Conservation (phyloP, 176 grass and related monocot species). For the Lolium multiflorum region DNA sequence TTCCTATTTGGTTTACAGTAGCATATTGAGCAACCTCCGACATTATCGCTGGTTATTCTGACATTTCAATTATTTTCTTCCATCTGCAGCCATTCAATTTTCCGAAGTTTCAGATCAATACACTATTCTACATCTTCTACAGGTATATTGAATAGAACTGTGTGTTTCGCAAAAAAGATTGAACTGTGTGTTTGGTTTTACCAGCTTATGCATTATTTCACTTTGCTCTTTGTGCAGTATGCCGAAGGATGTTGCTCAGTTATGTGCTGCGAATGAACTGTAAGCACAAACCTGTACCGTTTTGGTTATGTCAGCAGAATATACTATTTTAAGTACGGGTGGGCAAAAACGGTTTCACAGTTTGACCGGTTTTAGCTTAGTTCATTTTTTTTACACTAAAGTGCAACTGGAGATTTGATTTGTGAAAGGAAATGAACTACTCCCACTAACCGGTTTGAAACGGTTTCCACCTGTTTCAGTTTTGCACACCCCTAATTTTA, state of each 20-base stretch:
- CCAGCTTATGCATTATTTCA: constrained; percentile 36
- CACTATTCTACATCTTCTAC: constrained; percentile 95
- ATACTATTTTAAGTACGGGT: background rate
- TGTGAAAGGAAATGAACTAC: too few species aligned
- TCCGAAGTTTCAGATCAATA: constrained; percentile 70
- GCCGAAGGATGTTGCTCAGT: constrained; percentile 90
- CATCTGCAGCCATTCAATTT: constrained; percentile 73
- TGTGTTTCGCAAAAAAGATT: background rate
- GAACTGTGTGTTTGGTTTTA: constrained; percentile 28
- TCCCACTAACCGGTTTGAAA: too few species aligned
- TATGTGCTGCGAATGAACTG: constrained; percentile 91
- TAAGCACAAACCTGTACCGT: constrained; percentile 45
- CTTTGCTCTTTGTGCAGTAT: constrained; percentile 71
- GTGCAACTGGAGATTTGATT: too few species aligned
- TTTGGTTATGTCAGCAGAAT: constrained; percentile 23
- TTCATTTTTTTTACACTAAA: too few species aligned
- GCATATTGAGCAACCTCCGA: background rate
- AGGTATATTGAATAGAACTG: constrained; percentile 58
- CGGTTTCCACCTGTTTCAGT: too few species aligned
- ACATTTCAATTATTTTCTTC: constrained; percentile 40
- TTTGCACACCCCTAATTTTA: too few species aligned
- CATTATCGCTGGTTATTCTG: background rate
- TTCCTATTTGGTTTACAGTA: constrained; percentile 26
- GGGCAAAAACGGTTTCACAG: too few species aligned
- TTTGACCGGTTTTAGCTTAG: too few species aligned